These are phyloP conservation scores for Warburgia ugandensis DNA, from an alignment of 164 flowering plant genomes.

Conservation along the genomic window DNA sequence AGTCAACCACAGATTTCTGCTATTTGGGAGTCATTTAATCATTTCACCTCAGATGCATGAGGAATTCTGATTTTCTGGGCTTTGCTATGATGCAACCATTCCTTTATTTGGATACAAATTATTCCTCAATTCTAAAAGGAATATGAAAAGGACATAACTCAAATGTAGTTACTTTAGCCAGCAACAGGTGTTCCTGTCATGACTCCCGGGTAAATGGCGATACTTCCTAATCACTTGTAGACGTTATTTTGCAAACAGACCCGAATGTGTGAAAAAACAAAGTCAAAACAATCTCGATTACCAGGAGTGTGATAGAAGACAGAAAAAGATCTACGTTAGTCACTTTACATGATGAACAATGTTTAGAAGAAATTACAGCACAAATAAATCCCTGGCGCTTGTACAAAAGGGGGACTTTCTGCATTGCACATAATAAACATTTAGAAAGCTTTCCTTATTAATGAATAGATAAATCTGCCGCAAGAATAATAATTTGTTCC, in stretches of 20 bases:
- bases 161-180: neutral
- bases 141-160: neutral
- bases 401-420: neutral
- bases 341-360: conserved; percentile 1
- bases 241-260: too few species aligned
- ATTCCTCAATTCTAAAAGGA: neutral
- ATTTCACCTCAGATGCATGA: too few species aligned
- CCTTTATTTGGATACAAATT: neutral
- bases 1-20: too few species aligned
- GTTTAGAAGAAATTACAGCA: neutral
- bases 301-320: neutral
- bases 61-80: too few species aligned
- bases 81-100: neutral
- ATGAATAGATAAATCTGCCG: conserved; percentile 13
- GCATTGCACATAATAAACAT: conserved; percentile 1
- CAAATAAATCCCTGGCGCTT: neutral
- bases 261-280: too few species aligned
- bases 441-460: neutral
- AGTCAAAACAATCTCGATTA: too few species aligned
- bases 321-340: neutral
- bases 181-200: neutral
- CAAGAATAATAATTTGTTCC: conserved; percentile 17
- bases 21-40: too few species aligned
- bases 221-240: too few species aligned
- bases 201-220: too few species aligned